Evolutionary conservation across 2,329 filamentous ascomycete species (phyloP), one percentile per base, ranked within the genome.

Genomic region (Elsinoe necatrix): DNA sequence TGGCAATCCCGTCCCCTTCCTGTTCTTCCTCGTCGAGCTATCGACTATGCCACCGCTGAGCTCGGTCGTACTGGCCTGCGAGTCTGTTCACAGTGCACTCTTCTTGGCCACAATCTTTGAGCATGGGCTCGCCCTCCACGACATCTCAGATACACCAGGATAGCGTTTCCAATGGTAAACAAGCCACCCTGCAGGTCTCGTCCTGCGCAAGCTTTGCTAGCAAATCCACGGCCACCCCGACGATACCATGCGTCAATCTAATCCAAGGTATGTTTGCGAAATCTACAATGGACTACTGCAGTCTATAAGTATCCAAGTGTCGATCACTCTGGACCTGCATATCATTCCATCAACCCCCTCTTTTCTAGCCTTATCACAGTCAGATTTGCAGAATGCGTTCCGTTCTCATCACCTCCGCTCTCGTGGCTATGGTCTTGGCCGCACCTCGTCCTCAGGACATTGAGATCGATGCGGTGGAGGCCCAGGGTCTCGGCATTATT

Each of bases 401-500:
- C 14, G n/a, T 35, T 25, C 16, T 56, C n/a, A 23, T 56, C 27
- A 18, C 42, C 43, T 35, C 54, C 18, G 54, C 54, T n/a, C 27
- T 56, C 12, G 37, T 21, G 39, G 54, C 18, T 21, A 12, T 37
- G 20, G 29, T 37, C 16, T 21, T 37, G 12, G 54, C 54, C 25
- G 37, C 41, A n/a, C 54, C 54, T 37, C 54, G 25, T 21, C 54
- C 54, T 18, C 61, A 64, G 37, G 56, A 58, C 18, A 65, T 64
- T 34, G 61, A 66, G 43, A 58, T 66, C 27, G 60, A 57, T 27
- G 57, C 52, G 29, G 57, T 65, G 14, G 56, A 61, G 27, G 55
- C 57, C 43, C 57, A 56, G 42, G 54, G 35, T 51, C 54, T 60
- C 27, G 59, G 56, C 21, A 48, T 54, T 34, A 39, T 47, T 35